phyloP scores from a whole-genome alignment of 208 protist genomes.

The Sergeia podlipaevii region DNA sequence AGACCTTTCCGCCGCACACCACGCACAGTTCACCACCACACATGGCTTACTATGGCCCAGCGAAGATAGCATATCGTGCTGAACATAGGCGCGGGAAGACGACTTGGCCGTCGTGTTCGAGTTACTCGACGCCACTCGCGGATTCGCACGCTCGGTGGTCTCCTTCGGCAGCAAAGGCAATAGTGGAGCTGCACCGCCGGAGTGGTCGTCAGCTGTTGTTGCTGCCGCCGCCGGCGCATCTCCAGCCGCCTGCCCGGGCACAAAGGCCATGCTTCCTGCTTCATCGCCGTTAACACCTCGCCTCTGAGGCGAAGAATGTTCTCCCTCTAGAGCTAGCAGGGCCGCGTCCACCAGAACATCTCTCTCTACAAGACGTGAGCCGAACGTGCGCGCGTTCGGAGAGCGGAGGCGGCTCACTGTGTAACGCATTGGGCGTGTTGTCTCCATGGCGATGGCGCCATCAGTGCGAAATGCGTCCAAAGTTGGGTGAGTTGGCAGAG shows the following conservation, averaged over 20 bases:
- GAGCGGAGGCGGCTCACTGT: slow-evolving; percentile 51
- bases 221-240: not conserved
- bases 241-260: too few relatives aligned
- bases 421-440: slow-evolving; percentile 1
- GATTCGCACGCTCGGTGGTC: too few relatives aligned
- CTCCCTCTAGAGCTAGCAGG: slow-evolving; percentile 11
- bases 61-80: too few relatives aligned
- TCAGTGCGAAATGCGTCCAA: too few relatives aligned
- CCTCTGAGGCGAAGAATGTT: too few relatives aligned
- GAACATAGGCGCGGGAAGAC: too few relatives aligned
- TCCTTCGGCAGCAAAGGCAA: not conserved
- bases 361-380: slow-evolving; percentile 40
- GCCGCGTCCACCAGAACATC: slow-evolving; percentile 7
- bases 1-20: slow-evolving; percentile 48
- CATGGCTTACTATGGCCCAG: slow-evolving; percentile 55
- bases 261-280: too few relatives aligned
- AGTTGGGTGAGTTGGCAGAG: too few relatives aligned
- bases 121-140: not conserved
- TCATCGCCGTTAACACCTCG: too few relatives aligned
- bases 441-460: too few relatives aligned
- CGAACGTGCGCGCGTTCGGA: slow-evolving; percentile 40
- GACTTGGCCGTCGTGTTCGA: not conserved
- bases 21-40: slow-evolving; percentile 64
- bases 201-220: not conserved
- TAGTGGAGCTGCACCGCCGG: not conserved